Percentiles rank a stretch among this genome's conserved stretches.
phyloP scores from a whole-genome alignment of 2,329 filamentous ascomycete genomes.

The Macrophomina pseudophaseolina region DNA sequence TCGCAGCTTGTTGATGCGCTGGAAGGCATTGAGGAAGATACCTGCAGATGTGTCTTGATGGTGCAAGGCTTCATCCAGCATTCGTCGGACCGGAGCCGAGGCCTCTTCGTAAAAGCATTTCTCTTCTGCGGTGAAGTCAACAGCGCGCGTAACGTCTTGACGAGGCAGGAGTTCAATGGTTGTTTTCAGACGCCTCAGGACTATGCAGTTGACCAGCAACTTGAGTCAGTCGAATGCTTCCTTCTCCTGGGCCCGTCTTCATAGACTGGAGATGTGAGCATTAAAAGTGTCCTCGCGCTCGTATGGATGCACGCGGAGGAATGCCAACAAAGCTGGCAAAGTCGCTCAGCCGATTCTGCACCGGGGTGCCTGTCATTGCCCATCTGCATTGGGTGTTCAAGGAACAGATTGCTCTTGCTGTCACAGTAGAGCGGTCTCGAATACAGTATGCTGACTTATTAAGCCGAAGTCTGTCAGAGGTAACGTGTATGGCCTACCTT shows the following conservation, averaged over 20 bases:
- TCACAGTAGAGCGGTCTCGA: constrained; percentile 42
- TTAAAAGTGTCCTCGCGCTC: neutral
- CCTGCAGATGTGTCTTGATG: neutral
- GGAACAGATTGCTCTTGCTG: constrained; percentile 46
- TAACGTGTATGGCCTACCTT: neutral
- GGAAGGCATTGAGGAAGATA: neutral
- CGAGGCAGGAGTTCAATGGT: constrained; percentile 48
- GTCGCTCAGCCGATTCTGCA: constrained; percentile 55
- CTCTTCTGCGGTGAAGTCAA: neutral
- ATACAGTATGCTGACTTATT: constrained; percentile 49
- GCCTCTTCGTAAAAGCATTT: neutral
- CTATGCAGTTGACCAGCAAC: constrained; percentile 43
- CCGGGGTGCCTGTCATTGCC: constrained; percentile 57
- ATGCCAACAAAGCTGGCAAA: constrained; percentile 51
- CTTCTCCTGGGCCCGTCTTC: neutral
- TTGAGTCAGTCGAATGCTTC: neutral
- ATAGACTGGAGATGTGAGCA: neutral
- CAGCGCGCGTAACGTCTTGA: constrained; percentile 39
- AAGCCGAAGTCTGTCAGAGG: neutral
- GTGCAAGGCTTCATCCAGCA: neutral
- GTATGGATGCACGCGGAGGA: constrained; percentile 52
- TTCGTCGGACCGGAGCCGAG: neutral
- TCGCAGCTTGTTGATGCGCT: neutral
- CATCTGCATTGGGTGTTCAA: constrained; percentile 48
- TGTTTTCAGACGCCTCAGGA: constrained; percentile 48